Evolutionary conservation across 1,284 basidiomycete genomes (phyloP), one percentile per base, ranked within the genome.

Genomic region (Puccinia hordei): DNA sequence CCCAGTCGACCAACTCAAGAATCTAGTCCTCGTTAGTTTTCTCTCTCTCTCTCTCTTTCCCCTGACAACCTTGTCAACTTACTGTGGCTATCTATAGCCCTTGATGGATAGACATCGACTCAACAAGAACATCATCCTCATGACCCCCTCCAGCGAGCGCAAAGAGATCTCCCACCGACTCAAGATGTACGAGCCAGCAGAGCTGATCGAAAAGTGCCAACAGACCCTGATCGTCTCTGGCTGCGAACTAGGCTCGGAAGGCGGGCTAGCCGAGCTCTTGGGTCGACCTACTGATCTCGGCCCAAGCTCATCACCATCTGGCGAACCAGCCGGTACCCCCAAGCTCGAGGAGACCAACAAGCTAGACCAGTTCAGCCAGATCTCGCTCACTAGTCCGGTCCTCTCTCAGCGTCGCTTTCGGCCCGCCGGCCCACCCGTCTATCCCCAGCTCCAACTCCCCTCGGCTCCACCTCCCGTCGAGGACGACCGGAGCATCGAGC

Each of bases 171-270:
- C 63, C 1, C 68, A 77, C 38, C 63, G 63, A 69, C 33, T 77
- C 49, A 68, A 69, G 30, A n/a, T 77, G 19, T 77, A 41, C 24
- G 75, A 77, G 63, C 49, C 75, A 12, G 75, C 75, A 8, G 75
- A 77, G 13, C 33, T 77, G 51, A 68, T 77, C 41, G 63, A 77
- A 38, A 77, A 68, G 49, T 77, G 75, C 33, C 63, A 77, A 46
- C 61, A 38, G 3, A 69, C 35, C 41, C 24, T 49, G n/a, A 49
- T 69, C 66, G 44, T 68, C 61, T 8, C 24, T 57, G 22, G n/a
- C n/a, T n/a, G n/a, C n/a, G n/a, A n/a, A n/a, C n/a, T n/a, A n/a
- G n/a, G n/a, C n/a, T n/a, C n/a, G n/a, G n/a, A n/a, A n/a, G n/a
- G n/a, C n/a, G n/a, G n/a, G n/a, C n/a, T 53, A 17, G 51, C 4